Base-by-base conservation (phyloP, 495 filamentous ascomycete species). In the Viridothelium virens region DNA sequence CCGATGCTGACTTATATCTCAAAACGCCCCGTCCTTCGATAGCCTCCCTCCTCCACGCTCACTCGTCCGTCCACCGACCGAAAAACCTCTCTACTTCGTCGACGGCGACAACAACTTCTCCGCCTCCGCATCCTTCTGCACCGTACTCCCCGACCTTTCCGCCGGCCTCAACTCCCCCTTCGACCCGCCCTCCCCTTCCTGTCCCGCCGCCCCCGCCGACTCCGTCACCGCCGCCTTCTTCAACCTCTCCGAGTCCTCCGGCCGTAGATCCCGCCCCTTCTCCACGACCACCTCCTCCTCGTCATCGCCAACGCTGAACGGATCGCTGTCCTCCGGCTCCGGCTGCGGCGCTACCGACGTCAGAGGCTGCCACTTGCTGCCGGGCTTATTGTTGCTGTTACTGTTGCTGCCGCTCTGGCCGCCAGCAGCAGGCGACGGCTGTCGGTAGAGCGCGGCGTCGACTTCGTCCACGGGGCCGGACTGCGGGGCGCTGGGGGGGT, bases 281-380 rank as follows among this genome's bases (percentile, higher is more conserved):
- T 79, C 75, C n/a, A 91, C 92, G 68, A 87, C 87, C 77, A 96
- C 92, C 68, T 89, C 89, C 77, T 97, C 95, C 62, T 97, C 94
- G 70, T 92, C 96, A 71, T 98, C 94, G 2, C 94, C 94, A 10
- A 98, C 83, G 70, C 91, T 96, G 77, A 98, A 98, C 0, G 94
- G 94, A 72, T 98, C 94, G 70, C 95, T 90, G 68, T 98, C 93
- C 56, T 93, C 87, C 53, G 53, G 53, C 62, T 72, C 77, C 39
- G 95, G 94, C 63, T 85, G 88, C 4, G 95, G 94, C 56, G 95
- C 92, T 5, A 96, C 85, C 0, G 88, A 85, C 38, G 91, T 89
- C 63, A 98, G 79, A 16, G 95, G 94, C 76, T 98, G 93, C 94
- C 94, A 98, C 79, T 98, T 98, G 81, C 90, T 95, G 14, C 84